phyloP scores from a whole-genome alignment of 2,329 filamentous ascomycete species.

The Aspergillus pseudotamarii region DNA sequence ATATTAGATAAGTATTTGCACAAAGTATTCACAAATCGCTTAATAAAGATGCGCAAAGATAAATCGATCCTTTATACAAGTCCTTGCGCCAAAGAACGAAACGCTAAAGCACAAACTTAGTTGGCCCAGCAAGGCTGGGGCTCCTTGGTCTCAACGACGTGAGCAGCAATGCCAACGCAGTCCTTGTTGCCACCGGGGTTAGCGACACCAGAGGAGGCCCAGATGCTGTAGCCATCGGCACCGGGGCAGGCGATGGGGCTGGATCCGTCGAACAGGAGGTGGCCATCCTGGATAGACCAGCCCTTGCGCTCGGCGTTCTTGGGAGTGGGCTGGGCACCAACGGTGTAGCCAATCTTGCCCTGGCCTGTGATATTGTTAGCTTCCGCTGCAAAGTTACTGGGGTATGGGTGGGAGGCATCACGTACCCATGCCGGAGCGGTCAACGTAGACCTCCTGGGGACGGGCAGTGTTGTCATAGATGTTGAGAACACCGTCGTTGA shows the following conservation, averaged over 20 bases:
- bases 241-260: constrained; percentile 59
- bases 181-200: constrained; percentile 35
- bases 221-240: constrained; percentile 46
- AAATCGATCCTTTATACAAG: not conserved
- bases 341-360: constrained; percentile 58
- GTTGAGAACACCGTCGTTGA: constrained; percentile 51
- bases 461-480: constrained; percentile 51
- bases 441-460: constrained; percentile 56
- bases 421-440: constrained; percentile 63
- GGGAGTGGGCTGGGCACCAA: constrained; percentile 44
- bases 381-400: not conserved
- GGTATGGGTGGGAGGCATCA: constrained; percentile 2
- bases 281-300: constrained; percentile 50
- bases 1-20: not conserved
- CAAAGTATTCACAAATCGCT: not conserved
- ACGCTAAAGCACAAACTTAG: constrained; percentile 15
- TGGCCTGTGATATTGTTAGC: constrained; percentile 46
- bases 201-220: constrained; percentile 29
- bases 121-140: constrained; percentile 27
- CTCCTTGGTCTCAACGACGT: constrained; percentile 24
- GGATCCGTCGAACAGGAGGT: constrained; percentile 52
- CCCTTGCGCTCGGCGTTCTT: constrained; percentile 50
- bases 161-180: constrained; percentile 38
- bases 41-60: not conserved
- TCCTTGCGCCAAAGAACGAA: not conserved